Evolutionary conservation across 441 rosid species (phyloP).

Genomic region (Populus hybrid): DNA sequence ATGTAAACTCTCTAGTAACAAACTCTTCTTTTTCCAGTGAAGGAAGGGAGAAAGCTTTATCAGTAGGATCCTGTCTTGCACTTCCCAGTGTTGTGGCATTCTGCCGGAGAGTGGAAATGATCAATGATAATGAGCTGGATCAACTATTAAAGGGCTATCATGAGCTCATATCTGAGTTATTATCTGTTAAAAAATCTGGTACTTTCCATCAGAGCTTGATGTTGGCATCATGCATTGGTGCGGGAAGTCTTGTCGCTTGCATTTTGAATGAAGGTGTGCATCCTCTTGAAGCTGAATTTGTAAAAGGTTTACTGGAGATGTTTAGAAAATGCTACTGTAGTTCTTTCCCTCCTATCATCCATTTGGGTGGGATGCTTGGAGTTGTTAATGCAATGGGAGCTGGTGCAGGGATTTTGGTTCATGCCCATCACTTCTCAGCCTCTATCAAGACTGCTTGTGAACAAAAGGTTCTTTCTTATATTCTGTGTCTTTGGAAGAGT

Average conservation of each 20-base stretch:
- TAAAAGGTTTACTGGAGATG: slow-evolving; percentile 55
- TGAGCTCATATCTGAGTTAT: slow-evolving; percentile 66
- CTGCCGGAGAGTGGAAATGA: slow-evolving; percentile 77
- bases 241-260: slow-evolving; percentile 73
- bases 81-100: slow-evolving; percentile 71
- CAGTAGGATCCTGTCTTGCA: slow-evolving; percentile 81
- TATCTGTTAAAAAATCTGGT: slow-evolving; percentile 57
- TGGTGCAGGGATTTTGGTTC: slow-evolving; percentile 66
- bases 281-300: slow-evolving; percentile 47
- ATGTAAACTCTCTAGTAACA: slow-evolving; percentile 35
- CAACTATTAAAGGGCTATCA: slow-evolving; percentile 51
- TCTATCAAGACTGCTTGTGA: slow-evolving; percentile 31
- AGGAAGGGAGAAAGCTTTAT: slow-evolving; percentile 46
- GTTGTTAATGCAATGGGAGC: slow-evolving; percentile 83
- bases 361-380: slow-evolving; percentile 91
- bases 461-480: slow-evolving; percentile 40
- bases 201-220: slow-evolving; percentile 64
- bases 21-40: slow-evolving; percentile 34
- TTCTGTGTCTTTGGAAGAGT: slow-evolving; percentile 8
- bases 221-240: slow-evolving; percentile 81
- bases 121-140: slow-evolving; percentile 58
- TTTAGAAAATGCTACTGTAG: slow-evolving; percentile 73
- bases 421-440: slow-evolving; percentile 40
- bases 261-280: slow-evolving; percentile 73
- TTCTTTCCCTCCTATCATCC: slow-evolving; percentile 54